A percentile compares a stretch with the other conserved stretches of the same genome.
Evolutionary conservation across 2,329 filamentous ascomycete species (phyloP).

Genomic region (Rugonectria rugulosa): DNA sequence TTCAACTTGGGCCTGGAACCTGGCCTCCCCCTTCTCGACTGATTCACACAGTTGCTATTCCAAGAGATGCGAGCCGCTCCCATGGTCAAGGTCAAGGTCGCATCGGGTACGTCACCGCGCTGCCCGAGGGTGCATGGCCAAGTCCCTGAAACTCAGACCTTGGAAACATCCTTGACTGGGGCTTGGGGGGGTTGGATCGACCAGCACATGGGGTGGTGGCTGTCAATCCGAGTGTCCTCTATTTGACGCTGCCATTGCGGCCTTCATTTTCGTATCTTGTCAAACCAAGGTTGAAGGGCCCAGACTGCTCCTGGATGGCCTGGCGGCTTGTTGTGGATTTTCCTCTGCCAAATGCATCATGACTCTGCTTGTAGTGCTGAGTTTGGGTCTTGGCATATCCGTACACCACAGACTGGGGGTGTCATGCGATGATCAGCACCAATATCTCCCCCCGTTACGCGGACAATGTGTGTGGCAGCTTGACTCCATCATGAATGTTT

Average conservation of each 20-base stretch:
- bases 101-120: slow-evolving; percentile 34
- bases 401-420: background rate
- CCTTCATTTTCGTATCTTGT: slow-evolving; percentile 18
- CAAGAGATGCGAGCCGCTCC: background rate
- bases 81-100: slow-evolving; percentile 12
- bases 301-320: background rate
- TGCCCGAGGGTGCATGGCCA: slow-evolving; percentile 28
- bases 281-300: slow-evolving; percentile 4
- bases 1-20: background rate
- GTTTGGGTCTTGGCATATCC: background rate
- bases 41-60: slow-evolving; percentile 1
- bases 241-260: too few relatives aligned
- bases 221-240: background rate
- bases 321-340: background rate
- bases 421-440: background rate
- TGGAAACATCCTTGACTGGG: slow-evolving; percentile 25
- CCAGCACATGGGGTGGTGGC: background rate
- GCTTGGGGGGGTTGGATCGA: slow-evolving; percentile 12
- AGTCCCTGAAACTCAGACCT: slow-evolving; percentile 34
- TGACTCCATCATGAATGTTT: too few relatives aligned
- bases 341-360: slow-evolving; percentile 11
- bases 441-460: background rate
- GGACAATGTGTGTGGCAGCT: background rate
- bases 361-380: background rate
- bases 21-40: slow-evolving; percentile 1